A percentile compares a stretch with the other conserved stretches of the same genome.
phyloP scores from a whole-genome alignment of 257 asterid species.

The Mentha longifolia region DNA sequence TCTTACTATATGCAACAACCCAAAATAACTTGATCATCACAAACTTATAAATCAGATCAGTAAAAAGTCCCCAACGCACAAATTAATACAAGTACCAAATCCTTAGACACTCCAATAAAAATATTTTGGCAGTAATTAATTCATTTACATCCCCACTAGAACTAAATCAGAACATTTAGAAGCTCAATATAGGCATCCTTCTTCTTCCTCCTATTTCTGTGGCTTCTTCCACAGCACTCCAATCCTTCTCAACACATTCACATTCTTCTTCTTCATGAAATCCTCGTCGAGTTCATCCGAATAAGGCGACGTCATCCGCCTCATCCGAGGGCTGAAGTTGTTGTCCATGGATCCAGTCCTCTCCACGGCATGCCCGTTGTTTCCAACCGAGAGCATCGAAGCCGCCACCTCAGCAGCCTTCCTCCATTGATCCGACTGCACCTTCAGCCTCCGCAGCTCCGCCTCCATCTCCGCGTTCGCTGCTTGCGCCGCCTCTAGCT shows the following conservation, averaged over 20 bases:
- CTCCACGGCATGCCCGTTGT: constrained; percentile 66
- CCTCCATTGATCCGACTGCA: constrained; percentile 97
- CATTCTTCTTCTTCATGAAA: constrained; percentile 72
- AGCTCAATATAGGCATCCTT: too few species aligned
- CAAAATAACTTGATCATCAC: too few species aligned
- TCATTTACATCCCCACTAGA: too few species aligned
- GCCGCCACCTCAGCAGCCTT: constrained; percentile 99
- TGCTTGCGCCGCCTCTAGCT: constrained; percentile 73
- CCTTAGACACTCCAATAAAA: too few species aligned
- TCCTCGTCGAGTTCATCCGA: constrained; percentile 74
- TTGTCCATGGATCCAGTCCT: constrained; percentile 82
- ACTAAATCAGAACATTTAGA: too few species aligned
- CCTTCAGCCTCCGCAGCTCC: constrained; percentile 74
- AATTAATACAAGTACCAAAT: too few species aligned
- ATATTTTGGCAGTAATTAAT: too few species aligned
- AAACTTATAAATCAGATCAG: too few species aligned
- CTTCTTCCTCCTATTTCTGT: constrained; percentile 49
- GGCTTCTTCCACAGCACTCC: constrained; percentile 93
- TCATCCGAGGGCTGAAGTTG: constrained; percentile 55
- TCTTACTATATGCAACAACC: too few species aligned
- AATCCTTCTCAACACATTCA: constrained; percentile 73
- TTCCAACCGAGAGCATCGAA: constrained; percentile 73
- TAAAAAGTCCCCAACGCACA: too few species aligned
- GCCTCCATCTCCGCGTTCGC: constrained; percentile 81
- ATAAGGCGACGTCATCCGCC: constrained; percentile 56